phyloP scores from a whole-genome alignment of 257 asterid genomes.

The Lithospermum erythrorhizon region DNA sequence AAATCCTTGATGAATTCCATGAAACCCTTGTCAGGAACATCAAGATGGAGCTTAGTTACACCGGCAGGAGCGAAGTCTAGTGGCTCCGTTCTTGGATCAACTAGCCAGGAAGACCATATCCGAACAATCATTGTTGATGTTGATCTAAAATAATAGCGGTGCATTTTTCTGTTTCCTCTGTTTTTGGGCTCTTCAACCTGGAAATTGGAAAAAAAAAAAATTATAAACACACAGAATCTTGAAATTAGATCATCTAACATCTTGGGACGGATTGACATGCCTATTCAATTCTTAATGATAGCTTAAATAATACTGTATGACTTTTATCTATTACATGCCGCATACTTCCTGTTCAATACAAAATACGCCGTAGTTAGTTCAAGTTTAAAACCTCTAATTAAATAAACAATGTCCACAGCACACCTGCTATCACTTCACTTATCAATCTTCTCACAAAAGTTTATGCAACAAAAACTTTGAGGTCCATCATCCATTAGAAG shows the following conservation, averaged over 20 bases:
- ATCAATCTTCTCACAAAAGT: no score
- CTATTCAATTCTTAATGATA: not conserved
- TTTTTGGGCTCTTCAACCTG: conserved; percentile 86
- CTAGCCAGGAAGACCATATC: conserved; percentile 98
- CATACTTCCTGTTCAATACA: not conserved
- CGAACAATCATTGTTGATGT: conserved; percentile 83
- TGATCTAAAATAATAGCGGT: conserved; percentile 73
- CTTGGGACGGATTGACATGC: not conserved
- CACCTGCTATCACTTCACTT: no score
- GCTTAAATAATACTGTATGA: not conserved
- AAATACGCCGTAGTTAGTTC: no score
- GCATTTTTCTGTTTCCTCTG: conserved; percentile 69
- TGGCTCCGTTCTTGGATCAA: conserved; percentile 62
- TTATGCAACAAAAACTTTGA: no score
- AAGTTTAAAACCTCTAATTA: no score
- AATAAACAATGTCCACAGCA: no score
- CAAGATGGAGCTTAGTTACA: conserved; percentile 72
- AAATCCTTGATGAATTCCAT: conserved; percentile 51
- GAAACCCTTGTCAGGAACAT: conserved; percentile 71
- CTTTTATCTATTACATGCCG: no score
- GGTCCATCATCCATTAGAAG: no score
- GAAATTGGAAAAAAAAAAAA: conserved; percentile 6
- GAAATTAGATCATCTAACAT: not conserved
- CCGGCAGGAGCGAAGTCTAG: conserved; percentile 66
- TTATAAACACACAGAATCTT: conserved; percentile 1